phyloP scores from a whole-genome alignment of 2,329 filamentous ascomycete genomes.

The Orbilia blumenaviensis region DNA sequence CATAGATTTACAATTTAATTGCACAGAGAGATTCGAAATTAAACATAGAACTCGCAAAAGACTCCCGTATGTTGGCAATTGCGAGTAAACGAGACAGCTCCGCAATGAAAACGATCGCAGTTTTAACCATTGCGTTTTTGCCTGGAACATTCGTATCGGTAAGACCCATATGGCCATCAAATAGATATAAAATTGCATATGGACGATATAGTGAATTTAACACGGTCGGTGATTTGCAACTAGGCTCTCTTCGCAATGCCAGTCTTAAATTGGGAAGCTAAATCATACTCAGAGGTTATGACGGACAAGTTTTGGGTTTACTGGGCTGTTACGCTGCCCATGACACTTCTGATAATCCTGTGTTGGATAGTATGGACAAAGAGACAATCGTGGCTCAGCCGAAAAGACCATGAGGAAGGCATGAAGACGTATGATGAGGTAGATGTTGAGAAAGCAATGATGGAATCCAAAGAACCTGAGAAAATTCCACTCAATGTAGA shows the following conservation, averaged over 20 bases:
- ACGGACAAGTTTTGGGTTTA: slow-evolving; percentile 30
- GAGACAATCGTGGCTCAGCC: slow-evolving; percentile 25
- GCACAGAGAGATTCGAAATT: slow-evolving; percentile 23
- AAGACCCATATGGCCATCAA: neutral
- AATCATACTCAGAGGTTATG: slow-evolving; percentile 18
- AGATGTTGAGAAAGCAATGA: slow-evolving; percentile 10
- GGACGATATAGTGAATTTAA: neutral
- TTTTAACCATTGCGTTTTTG: slow-evolving; percentile 27
- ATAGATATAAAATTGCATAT: neutral
- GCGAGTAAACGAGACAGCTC: slow-evolving; percentile 37
- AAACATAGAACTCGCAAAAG: slow-evolving; percentile 25
- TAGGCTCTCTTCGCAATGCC: slow-evolving; percentile 41
- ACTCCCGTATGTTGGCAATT: slow-evolving; percentile 20
- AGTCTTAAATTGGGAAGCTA: slow-evolving; percentile 24
- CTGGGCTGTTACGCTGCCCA: slow-evolving; percentile 21
- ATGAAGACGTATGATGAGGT: slow-evolving; percentile 29
- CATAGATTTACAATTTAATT: slow-evolving; percentile 29
- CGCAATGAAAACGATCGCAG: slow-evolving; percentile 28
- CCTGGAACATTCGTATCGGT: slow-evolving; percentile 34
- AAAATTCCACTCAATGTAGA: slow-evolving; percentile 4
- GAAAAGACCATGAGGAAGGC: slow-evolving; percentile 18
- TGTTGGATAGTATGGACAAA: slow-evolving; percentile 19
- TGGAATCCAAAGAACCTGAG: neutral
- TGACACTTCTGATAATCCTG: slow-evolving; percentile 6
- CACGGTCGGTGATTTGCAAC: neutral